These are phyloP conservation scores for Hibiscus trionum DNA, from an alignment of 345 rosid species.

Conservation along the genomic window DNA sequence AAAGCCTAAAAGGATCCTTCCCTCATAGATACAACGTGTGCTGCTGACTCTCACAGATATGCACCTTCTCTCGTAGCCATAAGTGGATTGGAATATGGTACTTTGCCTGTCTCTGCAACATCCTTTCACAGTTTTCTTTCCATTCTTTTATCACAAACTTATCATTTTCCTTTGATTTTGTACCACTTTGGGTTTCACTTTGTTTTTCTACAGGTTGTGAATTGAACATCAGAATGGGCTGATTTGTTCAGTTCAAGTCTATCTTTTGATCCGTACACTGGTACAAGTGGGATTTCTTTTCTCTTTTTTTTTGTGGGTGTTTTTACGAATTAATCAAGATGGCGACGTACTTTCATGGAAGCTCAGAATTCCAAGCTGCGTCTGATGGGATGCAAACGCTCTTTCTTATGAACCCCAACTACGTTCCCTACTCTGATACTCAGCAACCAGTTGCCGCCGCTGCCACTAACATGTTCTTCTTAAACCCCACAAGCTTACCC, in stretches of 20 bases:
- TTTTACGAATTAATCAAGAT: slow-evolving; percentile 12
- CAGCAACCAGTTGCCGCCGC: slow-evolving; percentile 6
- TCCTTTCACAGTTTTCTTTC: slow-evolving; percentile 13
- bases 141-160: background rate
- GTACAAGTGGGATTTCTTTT: background rate
- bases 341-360: slow-evolving; percentile 47
- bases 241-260: background rate
- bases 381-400: slow-evolving; percentile 35
- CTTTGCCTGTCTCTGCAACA: slow-evolving; percentile 23
- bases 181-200: background rate
- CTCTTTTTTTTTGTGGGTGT: too few relatives aligned
- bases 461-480: slow-evolving; percentile 20
- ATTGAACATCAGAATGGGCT: slow-evolving; percentile 14
- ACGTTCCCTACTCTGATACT: slow-evolving; percentile 34
- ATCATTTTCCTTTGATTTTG: background rate
- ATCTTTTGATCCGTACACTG: slow-evolving; percentile 5
- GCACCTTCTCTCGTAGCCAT: slow-evolving; percentile 18
- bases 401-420: slow-evolving; percentile 42
- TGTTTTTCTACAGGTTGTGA: background rate
- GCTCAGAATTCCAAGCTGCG: slow-evolving; percentile 44
- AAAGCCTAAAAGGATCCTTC: slow-evolving; percentile 16
- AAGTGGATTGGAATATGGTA: slow-evolving; percentile 20
- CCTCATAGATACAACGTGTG: slow-evolving; percentile 10
- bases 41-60: background rate
- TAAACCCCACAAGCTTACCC: slow-evolving; percentile 27